Evolutionary conservation across 139 green algal genomes (phyloP).

Genomic region (Chlorella ohadii): DNA sequence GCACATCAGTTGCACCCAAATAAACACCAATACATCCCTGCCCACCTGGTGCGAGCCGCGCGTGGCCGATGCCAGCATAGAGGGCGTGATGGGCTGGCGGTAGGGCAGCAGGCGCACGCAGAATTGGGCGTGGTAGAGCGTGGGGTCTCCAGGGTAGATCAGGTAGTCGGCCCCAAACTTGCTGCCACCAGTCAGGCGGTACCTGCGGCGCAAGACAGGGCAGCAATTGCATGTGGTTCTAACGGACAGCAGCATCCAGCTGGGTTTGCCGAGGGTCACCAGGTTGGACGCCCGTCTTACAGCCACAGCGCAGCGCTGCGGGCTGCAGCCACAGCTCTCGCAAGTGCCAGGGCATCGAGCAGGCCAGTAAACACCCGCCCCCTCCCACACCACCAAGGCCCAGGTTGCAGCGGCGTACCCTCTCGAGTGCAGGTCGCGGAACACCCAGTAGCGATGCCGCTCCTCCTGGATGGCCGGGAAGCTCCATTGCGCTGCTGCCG

Average conservation of each 20-base stretch:
- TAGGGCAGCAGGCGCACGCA: constrained; percentile 58
- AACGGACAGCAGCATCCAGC: too few species aligned
- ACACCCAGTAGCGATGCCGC: constrained; percentile 43
- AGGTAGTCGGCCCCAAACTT: constrained; percentile 88
- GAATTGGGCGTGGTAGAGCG: constrained; percentile 81
- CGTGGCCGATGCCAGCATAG: constrained; percentile 53
- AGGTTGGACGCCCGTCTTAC: too few species aligned
- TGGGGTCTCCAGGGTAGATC: constrained; percentile 80
- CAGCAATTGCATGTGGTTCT: too few species aligned
- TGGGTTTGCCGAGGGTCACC: too few species aligned
- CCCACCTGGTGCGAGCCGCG: constrained; percentile 59
- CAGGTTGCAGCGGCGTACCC: constrained; percentile 11
- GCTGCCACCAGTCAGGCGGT: constrained; percentile 67
- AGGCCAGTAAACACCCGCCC: too few species aligned
- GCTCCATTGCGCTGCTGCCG: constrained; percentile 31
- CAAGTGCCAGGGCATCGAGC: too few species aligned
- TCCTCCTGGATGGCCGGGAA: constrained; percentile 48
- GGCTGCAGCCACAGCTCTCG: too few species aligned
- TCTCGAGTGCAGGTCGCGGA: constrained; percentile 42
- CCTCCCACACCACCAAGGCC: not conserved
- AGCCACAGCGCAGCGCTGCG: too few species aligned
- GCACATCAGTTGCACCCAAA: too few species aligned
- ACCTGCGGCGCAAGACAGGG: constrained; percentile 40
- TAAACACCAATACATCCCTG: too few species aligned
- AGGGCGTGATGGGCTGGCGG: constrained; percentile 40